phyloP scores from a whole-genome alignment of 495 filamentous ascomycete genomes.

The Podospora anserina region DNA sequence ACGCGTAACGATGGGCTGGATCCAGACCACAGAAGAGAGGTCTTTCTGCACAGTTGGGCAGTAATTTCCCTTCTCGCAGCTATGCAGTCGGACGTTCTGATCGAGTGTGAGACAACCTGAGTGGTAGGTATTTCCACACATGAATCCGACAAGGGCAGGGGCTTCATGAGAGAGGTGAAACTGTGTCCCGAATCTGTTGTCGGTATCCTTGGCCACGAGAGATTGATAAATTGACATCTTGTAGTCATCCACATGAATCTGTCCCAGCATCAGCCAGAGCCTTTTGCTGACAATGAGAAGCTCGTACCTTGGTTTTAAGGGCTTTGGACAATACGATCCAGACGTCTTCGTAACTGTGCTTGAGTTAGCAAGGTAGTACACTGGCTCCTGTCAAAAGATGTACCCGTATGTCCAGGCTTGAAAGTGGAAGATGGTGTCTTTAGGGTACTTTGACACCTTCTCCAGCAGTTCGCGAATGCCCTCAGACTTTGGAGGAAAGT shows the following conservation, averaged over 20 bases:
- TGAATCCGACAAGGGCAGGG: constrained; percentile 68
- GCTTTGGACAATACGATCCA: constrained; percentile 77
- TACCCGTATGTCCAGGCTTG: constrained; percentile 90
- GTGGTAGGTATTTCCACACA: constrained; percentile 67
- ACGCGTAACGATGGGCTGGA: constrained; percentile 69
- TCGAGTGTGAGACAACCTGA: constrained; percentile 68
- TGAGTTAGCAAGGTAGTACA: neutral
- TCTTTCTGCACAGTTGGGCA: constrained; percentile 52
- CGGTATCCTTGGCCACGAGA: constrained; percentile 42
- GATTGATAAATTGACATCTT: constrained; percentile 71
- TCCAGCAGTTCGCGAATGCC: constrained; percentile 71
- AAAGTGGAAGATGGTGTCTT: constrained; percentile 78
- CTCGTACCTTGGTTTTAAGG: constrained; percentile 60
- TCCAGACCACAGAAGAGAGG: constrained; percentile 62
- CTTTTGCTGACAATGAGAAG: neutral
- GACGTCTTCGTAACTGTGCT: constrained; percentile 69
- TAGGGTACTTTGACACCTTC: constrained; percentile 66
- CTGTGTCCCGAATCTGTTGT: constrained; percentile 32
- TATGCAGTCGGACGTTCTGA: constrained; percentile 69
- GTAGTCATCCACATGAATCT: constrained; percentile 84
- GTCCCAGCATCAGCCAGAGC: constrained; percentile 5
- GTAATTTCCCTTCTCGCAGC: constrained; percentile 71
- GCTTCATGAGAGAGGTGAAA: constrained; percentile 54
- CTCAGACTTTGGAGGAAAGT: constrained; percentile 59
- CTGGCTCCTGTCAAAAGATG: constrained; percentile 9